A percentile compares a stretch with the other conserved stretches of the same genome.
phyloP scores from a whole-genome alignment of 176 grass and related monocot species.

The Rhipidocladum racemiflorum region DNA sequence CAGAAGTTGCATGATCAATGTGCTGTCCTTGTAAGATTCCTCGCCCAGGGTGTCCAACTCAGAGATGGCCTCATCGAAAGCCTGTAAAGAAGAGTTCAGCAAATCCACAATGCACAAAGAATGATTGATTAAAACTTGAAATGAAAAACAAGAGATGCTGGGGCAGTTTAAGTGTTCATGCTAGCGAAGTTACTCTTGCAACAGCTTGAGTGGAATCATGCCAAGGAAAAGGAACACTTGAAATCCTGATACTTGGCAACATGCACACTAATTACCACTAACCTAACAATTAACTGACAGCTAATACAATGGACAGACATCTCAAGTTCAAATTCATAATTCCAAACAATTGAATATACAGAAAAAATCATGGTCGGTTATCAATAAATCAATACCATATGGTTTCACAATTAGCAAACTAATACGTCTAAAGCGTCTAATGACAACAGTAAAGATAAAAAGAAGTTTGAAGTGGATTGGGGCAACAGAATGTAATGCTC shows the following conservation, averaged over 20 bases:
- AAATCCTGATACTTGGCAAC: background rate
- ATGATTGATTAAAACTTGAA: background rate
- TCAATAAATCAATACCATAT: background rate
- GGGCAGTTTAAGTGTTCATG: background rate
- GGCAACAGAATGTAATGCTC: background rate
- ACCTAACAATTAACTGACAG: background rate
- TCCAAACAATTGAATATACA: background rate
- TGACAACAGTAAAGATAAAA: background rate
- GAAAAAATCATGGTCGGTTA: background rate
- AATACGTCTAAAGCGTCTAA: background rate
- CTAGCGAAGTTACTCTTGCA: background rate
- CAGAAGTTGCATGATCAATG: background rate
- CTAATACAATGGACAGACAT: background rate
- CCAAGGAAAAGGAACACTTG: background rate
- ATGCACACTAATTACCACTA: background rate
- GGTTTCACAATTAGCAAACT: background rate
- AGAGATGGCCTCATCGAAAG: background rate
- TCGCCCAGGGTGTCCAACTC: background rate
- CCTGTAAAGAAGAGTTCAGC: background rate
- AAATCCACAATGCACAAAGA: background rate
- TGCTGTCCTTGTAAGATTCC: background rate
- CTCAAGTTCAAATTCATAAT: background rate
- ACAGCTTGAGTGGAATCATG: background rate
- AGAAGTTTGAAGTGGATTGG: background rate
- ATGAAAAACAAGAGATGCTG: background rate